phyloP scores from a whole-genome alignment of 495 filamentous ascomycete genomes.

The Penicillium lividum region DNA sequence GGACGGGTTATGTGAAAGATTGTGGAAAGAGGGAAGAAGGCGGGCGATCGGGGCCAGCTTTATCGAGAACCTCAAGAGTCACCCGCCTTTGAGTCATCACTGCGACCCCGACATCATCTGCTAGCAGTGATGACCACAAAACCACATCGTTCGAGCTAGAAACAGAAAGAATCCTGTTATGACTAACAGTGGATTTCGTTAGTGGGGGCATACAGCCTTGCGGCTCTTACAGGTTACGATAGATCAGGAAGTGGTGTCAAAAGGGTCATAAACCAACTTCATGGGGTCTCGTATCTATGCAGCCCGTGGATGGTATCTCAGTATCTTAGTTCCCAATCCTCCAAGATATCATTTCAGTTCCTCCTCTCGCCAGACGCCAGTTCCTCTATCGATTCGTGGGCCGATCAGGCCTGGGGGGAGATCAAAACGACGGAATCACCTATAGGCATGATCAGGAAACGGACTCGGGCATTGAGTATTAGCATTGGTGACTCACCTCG shows the following conservation, averaged over 20 bases:
- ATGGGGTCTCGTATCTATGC: conserved; percentile 35
- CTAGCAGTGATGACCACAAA: conserved; percentile 4
- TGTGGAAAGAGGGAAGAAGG: background rate
- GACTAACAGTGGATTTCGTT: conserved; percentile 18
- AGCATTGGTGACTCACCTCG: conserved; percentile 62
- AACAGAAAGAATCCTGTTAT: conserved; percentile 23
- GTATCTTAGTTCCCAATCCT: conserved; percentile 7
- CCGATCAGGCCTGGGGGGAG: conserved; percentile 65
- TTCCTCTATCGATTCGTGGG: conserved; percentile 23
- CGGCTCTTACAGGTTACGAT: conserved; percentile 12
- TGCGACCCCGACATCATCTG: conserved; percentile 5
- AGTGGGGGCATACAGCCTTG: conserved; percentile 5
- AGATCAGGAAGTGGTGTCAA: conserved; percentile 1
- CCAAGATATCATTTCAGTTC: conserved; percentile 12
- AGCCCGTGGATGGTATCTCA: conserved; percentile 30
- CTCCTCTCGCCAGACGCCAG: conserved; percentile 26
- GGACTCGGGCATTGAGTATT: background rate
- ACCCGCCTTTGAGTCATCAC: conserved; percentile 33
- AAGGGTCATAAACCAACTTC: conserved; percentile 27
- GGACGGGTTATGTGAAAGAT: background rate
- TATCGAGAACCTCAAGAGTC: conserved; percentile 39
- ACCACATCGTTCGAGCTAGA: conserved; percentile 6
- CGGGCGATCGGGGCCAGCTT: conserved; percentile 30
- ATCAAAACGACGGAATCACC: conserved; percentile 97
- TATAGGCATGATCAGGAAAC: conserved; percentile 32